phyloP scores from a whole-genome alignment of 176 grass and related monocot genomes.

The Miscanthus lutarioriparius region DNA sequence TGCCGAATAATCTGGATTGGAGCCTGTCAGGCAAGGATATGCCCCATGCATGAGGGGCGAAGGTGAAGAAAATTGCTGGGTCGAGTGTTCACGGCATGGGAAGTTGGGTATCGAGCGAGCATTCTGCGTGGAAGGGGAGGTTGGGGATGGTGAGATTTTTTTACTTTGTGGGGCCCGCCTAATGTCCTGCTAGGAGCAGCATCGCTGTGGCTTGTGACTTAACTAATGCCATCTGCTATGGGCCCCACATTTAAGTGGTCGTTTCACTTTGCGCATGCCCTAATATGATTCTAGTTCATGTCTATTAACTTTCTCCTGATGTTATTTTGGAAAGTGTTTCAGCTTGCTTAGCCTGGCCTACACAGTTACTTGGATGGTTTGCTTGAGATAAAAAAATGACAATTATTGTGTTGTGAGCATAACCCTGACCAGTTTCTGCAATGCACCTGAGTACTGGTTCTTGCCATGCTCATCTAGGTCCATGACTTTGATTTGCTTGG shows the following conservation, averaged over 20 bases:
- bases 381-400: background rate
- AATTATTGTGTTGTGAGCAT: background rate
- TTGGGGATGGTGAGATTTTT: background rate
- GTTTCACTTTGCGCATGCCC: background rate
- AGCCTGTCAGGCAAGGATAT: background rate
- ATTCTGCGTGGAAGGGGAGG: background rate
- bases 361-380: constrained; percentile 20
- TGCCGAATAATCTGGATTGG: background rate
- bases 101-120: background rate
- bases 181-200: background rate
- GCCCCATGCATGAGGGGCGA: background rate
- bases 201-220: background rate
- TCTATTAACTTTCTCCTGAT: background rate
- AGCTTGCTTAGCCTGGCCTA: background rate
- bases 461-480: background rate
- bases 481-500: background rate
- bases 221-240: background rate
- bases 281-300: background rate
- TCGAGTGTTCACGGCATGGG: background rate
- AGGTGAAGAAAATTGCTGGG: background rate
- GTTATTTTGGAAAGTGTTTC: background rate
- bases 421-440: background rate
- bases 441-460: background rate
- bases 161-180: background rate
- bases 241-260: background rate